phyloP scores from a whole-genome alignment of 306 rosid genomes.

The Cucumis sativus region DNA sequence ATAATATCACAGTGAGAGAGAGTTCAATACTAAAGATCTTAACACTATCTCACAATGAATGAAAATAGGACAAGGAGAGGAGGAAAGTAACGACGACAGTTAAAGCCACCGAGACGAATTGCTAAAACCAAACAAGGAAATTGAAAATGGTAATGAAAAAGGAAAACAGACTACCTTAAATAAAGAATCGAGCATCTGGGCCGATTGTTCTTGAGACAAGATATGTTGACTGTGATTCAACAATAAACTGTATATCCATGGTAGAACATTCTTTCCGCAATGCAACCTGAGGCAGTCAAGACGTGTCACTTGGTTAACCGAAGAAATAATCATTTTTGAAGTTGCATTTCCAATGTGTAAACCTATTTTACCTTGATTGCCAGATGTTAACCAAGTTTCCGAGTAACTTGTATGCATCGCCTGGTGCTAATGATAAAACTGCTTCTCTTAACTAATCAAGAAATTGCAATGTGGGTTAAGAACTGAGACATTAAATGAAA shows the following conservation, averaged over 20 bases:
- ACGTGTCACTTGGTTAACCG: neutral
- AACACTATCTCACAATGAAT: neutral
- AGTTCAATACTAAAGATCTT: neutral
- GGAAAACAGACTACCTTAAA: conserved; percentile 33
- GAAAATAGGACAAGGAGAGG: neutral
- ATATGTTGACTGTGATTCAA: conserved; percentile 47
- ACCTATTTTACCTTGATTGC: conserved; percentile 51
- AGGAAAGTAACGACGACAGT: neutral
- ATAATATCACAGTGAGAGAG: neutral
- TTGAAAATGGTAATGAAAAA: neutral
- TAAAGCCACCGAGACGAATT: neutral
- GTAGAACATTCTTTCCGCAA: conserved; percentile 53
- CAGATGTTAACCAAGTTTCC: conserved; percentile 45
- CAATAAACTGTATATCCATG: conserved; percentile 74
- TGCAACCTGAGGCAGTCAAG: conserved; percentile 40
- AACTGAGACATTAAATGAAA: neutral
- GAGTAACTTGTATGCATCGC: conserved; percentile 50
- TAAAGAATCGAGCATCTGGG: conserved; percentile 42
- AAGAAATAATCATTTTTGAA: neutral
- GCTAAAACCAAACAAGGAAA: neutral
- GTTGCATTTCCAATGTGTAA: neutral
- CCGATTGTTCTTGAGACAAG: conserved; percentile 29
- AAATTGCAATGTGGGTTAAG: neutral
- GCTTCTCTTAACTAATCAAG: conserved; percentile 43
- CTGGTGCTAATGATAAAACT: conserved; percentile 43